Evolutionary conservation across 257 asterid genomes (phyloP), one percentile per base, ranked within the genome.

Genomic region (Solanum dulcamara): DNA sequence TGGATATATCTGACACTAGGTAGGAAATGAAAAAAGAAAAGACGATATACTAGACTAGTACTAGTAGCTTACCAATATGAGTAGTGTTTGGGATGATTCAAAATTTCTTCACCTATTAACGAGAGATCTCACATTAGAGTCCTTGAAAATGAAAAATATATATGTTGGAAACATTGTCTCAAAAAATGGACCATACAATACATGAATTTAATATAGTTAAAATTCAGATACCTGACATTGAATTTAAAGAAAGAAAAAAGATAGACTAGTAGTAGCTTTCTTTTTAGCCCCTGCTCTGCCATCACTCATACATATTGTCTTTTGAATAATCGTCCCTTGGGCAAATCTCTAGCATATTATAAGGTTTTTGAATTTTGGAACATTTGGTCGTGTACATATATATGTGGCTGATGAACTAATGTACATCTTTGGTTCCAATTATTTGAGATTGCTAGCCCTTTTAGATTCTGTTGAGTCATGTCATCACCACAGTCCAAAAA

Each of bases 351-450:
- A 37, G 50, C 80, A 70, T 22, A 70, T 70, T 37, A 70, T 70
- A 70, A 70, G 80, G 80, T 70, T 70, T 37, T 70, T 70, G 80
- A 70, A 70, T 70, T 70, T 70, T 70, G 80, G 80, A 70, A 70
- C 80, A 70, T 37, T 37, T 70, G 80, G 80, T 37, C 80, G 50
- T 70, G 10, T 68, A 5, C 13, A 35, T 68, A 9, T 35, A 70
- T 70, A 10, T 20, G 80, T 70, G 80, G 80, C 46, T 70, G 30
- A 70, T 37, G 17, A 37, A 70, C 20, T 70, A 70, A 70, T 59
- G 67, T n/a, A 28, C 80, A 70, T 37, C 26, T 70, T 20, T 70
- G 0, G 6, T 70, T 70, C 0, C 50, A 70, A 70, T 70, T 70
- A 70, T 70, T 37, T 70, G 32, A 2, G 50, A 22, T 1, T 37